Base-by-base conservation (phyloP, 2,329 filamentous ascomycete genomes). In the Mariannaea elegans region DNA sequence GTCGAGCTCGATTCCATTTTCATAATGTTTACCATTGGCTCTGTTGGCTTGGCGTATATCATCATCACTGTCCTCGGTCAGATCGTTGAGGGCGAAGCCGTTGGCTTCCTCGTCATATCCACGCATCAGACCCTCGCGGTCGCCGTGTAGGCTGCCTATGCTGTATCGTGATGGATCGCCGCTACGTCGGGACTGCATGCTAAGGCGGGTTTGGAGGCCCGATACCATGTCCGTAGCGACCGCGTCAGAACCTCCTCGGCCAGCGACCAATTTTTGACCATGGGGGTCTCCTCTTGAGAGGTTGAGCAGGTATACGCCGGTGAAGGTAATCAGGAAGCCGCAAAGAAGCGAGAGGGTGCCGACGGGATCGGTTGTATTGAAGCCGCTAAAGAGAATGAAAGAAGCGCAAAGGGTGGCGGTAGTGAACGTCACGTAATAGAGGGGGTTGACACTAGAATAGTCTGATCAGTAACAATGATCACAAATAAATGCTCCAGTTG, bases 381-480 rank as follows among this genome's bases (percentile, higher is more conserved):
- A 98, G 59, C 94, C 94, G 69, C 89, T 88, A 81, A 97, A 98
- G 50, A 98, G 89, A 72, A 97, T 96, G 76, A 97, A 98, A 2
- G 94, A 97, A 57, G 94, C 94, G 76, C 92, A 90, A 39, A 98
- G 88, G 7, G 94, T 98, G 62, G 91, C 93, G 1, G 94, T 98
- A 3, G 94, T 97, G 76, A 98, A 98, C 2, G 93, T 97, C 52
- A 98, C 94, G 77, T 98, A 98, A 82, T 98, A 98, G 23, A 97
- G 85, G 7, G 94, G 94, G 74, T 97, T 97, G 56, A 97, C 94
- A 73, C 93, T 97, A 69, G 4, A 21, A 9, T n/a, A 10, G 27
- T 61, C 34, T 19, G 18, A 54, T 32, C 31, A 46, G 27, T 38
- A 12, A 14, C 16, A 6, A 10, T 24, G 7, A 12, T 7, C 23